A percentile compares a stretch with the other conserved stretches of the same genome.
These are phyloP conservation scores for Lithospermum erythrorhizon DNA, from an alignment of 257 asterid genomes.

Conservation along the genomic window DNA sequence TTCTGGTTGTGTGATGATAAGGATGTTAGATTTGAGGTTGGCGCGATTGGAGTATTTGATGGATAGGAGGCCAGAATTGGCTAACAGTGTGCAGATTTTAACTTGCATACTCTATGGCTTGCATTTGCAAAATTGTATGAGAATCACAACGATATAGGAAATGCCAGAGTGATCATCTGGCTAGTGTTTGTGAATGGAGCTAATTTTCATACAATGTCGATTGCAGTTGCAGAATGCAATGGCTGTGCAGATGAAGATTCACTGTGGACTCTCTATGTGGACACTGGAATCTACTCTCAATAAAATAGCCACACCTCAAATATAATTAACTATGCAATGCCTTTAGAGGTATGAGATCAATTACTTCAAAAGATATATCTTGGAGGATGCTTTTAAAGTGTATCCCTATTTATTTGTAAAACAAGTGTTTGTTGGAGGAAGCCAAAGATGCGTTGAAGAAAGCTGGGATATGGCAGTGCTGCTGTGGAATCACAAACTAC, in stretches of 20 bases:
- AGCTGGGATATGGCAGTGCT: too few relatives aligned
- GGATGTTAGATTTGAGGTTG: conserved; percentile 82
- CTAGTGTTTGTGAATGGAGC: conserved; percentile 91
- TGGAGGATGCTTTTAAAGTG: conserved; percentile 92
- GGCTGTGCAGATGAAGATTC: conserved; percentile 89
- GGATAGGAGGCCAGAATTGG: conserved; percentile 98
- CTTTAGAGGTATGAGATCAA: conserved; percentile 53
- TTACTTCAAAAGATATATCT: conserved; percentile 45
- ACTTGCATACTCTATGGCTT: conserved; percentile 91
- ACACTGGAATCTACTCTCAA: conserved; percentile 73
- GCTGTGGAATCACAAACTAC: too few relatives aligned
- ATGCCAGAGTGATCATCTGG: conserved; percentile 96
- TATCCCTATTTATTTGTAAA: too few relatives aligned
- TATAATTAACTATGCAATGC: conserved; percentile 83
- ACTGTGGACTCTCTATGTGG: conserved; percentile 95
- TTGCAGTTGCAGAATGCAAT: conserved; percentile 83
- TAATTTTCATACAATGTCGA: conserved; percentile 11
- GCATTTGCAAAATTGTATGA: conserved; percentile 89
- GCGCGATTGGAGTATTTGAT: conserved; percentile 81
- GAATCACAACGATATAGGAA: conserved; percentile 59
- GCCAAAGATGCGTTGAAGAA: too few relatives aligned
- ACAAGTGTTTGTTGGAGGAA: too few relatives aligned
- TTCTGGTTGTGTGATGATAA: conserved; percentile 80
- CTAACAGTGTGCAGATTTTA: conserved; percentile 87
- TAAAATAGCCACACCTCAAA: conserved; percentile 94